Evolutionary conservation across 2,329 filamentous ascomycete genomes (phyloP).

Genomic region (Neopestalotiopsis sp.): DNA sequence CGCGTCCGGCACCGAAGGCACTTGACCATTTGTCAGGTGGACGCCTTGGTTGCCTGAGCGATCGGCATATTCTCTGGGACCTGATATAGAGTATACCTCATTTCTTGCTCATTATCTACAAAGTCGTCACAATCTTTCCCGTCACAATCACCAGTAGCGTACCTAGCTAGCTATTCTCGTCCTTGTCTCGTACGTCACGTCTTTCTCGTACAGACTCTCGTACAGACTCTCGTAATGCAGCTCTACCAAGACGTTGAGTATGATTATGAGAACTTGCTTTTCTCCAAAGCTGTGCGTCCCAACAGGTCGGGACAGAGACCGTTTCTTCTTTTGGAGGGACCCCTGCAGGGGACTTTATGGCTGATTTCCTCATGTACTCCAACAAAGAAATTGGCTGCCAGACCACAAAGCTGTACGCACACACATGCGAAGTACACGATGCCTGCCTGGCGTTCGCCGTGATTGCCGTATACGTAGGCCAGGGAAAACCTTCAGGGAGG

Average conservation of each 20-base stretch:
- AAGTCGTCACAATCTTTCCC: neutral
- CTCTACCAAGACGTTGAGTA: neutral
- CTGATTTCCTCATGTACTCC: neutral
- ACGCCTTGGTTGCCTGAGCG: constrained; percentile 1
- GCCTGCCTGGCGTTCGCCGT: neutral
- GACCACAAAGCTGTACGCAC: too few relatives aligned
- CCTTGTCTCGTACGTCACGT: neutral
- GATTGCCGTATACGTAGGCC: too few relatives aligned
- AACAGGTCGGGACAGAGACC: neutral
- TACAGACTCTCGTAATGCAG: neutral
- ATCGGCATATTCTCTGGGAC: neutral
- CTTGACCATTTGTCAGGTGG: neutral
- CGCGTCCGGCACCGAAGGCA: neutral
- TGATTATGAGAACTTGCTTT: neutral
- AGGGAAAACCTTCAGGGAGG: too few relatives aligned
- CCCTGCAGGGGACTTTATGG: constrained; percentile 11
- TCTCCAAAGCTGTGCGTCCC: neutral
- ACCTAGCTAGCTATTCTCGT: neutral
- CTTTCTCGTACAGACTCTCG: neutral
- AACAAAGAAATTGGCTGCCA: too few relatives aligned
- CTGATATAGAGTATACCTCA: neutral
- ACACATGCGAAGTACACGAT: neutral
- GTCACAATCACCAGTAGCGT: neutral
- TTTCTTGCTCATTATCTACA: neutral
- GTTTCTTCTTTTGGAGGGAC: neutral